phyloP scores from a whole-genome alignment of 164 flowering plant genomes.

The Vitis labrusca region DNA sequence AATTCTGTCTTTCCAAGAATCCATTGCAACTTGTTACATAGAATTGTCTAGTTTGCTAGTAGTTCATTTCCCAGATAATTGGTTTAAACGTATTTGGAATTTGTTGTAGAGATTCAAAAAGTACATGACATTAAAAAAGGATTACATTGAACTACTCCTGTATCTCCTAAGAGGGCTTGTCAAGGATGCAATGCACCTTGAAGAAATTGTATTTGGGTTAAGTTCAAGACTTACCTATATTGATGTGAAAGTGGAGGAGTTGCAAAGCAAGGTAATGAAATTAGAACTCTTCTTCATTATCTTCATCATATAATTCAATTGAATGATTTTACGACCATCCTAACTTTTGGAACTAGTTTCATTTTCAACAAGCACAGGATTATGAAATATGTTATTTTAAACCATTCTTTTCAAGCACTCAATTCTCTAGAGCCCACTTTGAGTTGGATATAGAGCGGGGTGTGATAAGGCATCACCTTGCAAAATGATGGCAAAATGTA shows the following conservation, averaged over 20 bases:
- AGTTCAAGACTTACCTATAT: conserved; percentile 45
- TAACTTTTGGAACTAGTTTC: background rate
- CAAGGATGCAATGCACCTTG: conserved; percentile 77
- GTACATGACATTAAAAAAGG: conserved; percentile 94
- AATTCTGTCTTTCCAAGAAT: no score
- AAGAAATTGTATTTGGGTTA: conserved; percentile 76
- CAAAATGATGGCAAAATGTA: conserved; percentile 17
- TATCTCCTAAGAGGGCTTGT: conserved; percentile 77
- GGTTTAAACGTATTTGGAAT: background rate
- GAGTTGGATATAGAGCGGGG: conserved; percentile 51
- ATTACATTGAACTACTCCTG: conserved; percentile 71
- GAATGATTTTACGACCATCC: no score
- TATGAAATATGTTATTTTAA: conserved; percentile 68
- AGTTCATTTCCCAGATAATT: no score
- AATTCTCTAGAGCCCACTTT: conserved; percentile 56
- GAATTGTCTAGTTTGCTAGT: no score
- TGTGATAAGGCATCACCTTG: conserved; percentile 55
- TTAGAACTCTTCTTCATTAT: no score
- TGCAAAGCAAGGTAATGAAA: conserved; percentile 69
- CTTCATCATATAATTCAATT: no score
- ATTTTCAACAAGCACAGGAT: conserved; percentile 64
- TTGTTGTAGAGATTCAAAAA: conserved; percentile 78
- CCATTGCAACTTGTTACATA: no score
- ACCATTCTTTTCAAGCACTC: conserved; percentile 71
- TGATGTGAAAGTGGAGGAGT: conserved; percentile 76